Evolutionary conservation across 768 basidiomycete genomes (phyloP), one percentile per base, ranked within the genome.

Genomic region (Suillus hirtellus): DNA sequence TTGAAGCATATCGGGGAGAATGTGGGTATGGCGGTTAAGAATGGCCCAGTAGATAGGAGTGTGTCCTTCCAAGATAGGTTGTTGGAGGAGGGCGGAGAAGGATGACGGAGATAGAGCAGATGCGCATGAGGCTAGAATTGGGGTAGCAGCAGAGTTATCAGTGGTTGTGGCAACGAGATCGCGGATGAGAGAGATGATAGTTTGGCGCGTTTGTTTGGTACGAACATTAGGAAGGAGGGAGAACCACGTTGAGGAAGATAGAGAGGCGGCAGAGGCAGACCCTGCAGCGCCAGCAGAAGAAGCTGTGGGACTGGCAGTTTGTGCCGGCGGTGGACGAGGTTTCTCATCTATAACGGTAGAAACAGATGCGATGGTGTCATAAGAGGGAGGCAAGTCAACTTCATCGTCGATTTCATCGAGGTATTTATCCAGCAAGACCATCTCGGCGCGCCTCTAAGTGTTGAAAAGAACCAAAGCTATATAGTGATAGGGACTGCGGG

Each of bases 21-120:
- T 70, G 34, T 76, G 71, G 15, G 70, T 53, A 4, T 64, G 61
- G 3, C 81, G 82, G 62, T 88, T 89, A 27, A 91, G 75, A 65
- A 91, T 84, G 0, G 85, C 86, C 90, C 90, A 92, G 69, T 91
- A 91, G 3, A 92, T 66, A 0, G 88, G 86, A 0, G 86, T 85
- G 67, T 86, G 88, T 0, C 77, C 78, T 67, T 90, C 90, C 43
- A 90, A 84, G 10, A 78, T 84, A 35, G 74, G 81, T 52, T 89
- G 85, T 68, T 90, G 89, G 0, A 92, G 75, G 10, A 92, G 68
- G 0, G 77, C 63, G 0, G 86, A 79, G 43, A 90, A 76, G 14
- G 55, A 56, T 10, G 37, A 19, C 4, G 55, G 55, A 40, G 38
- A 4, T 82, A 80, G 1, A 90, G 66, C 19, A 73, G 75, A 43